phyloP scores from a whole-genome alignment of 805 yeast genomes.

The Candida coleopterorum region DNA sequence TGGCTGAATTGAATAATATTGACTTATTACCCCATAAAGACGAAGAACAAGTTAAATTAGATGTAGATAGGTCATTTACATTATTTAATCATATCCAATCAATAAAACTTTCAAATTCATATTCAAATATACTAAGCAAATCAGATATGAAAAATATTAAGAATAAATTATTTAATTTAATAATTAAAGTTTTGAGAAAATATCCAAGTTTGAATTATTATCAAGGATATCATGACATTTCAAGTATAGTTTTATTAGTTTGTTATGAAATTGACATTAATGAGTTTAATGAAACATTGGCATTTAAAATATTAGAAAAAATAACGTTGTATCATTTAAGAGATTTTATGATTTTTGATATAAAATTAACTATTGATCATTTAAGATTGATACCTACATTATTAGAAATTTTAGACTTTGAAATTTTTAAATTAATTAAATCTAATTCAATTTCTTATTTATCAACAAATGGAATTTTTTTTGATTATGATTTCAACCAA shows the following conservation, averaged over 20 bases:
- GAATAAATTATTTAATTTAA: constrained; percentile 36
- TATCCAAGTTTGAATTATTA: constrained; percentile 69
- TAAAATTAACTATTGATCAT: constrained; percentile 63
- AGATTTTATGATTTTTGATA: constrained; percentile 77
- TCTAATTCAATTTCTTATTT: constrained; percentile 29
- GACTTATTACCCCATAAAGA: constrained; percentile 54
- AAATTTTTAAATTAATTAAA: constrained; percentile 36
- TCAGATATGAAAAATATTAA: constrained; percentile 33
- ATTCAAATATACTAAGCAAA: constrained; percentile 28
- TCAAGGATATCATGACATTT: constrained; percentile 92
- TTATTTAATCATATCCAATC: constrained; percentile 27
- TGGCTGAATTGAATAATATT: constrained; percentile 18
- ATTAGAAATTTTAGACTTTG: constrained; percentile 44
- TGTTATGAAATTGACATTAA: constrained; percentile 29
- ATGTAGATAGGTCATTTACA: constrained; percentile 68
- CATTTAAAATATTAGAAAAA: constrained; percentile 45
- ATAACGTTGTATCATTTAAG: constrained; percentile 62
- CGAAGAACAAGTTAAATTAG: constrained; percentile 75
- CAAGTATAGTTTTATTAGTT: constrained; percentile 57
- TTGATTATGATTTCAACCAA: constrained; percentile 44
- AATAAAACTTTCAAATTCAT: constrained; percentile 15
- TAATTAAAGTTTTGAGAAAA: constrained; percentile 52
- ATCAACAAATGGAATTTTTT: constrained; percentile 21
- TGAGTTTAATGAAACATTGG: constrained; percentile 22
- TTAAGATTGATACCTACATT: constrained; percentile 62